Evolutionary conservation across 164 flowering plant genomes (phyloP), one percentile per base, ranked within the genome.

Genomic region (Pachysandra terminalis): DNA sequence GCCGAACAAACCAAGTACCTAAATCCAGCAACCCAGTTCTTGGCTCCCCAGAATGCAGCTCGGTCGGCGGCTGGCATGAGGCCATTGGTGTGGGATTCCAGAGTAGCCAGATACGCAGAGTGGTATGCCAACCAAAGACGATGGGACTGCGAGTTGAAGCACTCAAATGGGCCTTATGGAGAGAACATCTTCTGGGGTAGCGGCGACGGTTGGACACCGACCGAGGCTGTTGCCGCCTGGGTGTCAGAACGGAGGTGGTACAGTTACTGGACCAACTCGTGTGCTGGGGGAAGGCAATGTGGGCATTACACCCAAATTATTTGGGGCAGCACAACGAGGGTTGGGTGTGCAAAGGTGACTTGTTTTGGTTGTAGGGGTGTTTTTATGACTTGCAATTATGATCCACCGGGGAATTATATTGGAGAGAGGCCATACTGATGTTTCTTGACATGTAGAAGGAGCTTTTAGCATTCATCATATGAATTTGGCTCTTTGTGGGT

Each of bases 161-260:
- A 91, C 74, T 90, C 93, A 0, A 68, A 78, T 3, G 90, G 90
- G 25, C 86, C 85, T 19, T 91, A 88, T 37, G 97, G 96, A 0
- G 97, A 91, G 84, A 91, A 91, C 75, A 74, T 90, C 8, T 84
- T 83, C 60, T 85, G 90, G 97, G 96, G 96, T 14, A 79, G 87
- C 59, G 90, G 93, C 27, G 19, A 10, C 0, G 76, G 51, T 0
- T 87, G 87, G 90, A 79, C 79, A 25, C 83, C 90, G 37, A 77
- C 75, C 0, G 72, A 83, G 72, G 94, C 90, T 0, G 90, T 77
- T 19, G 48, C 45, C 17, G 78, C 59, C 5, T 90, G 92, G 96
- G 69, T 76, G 2, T 16, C 61, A 7, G 96, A 90, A 81, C n/a
- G 61, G n/a, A 22, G 25, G n/a, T 73, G 70, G 74, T 90, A 86